These are phyloP conservation scores for Starmerella potacharoeniae DNA, from an alignment of 805 yeast species.

Conservation along the genomic window DNA sequence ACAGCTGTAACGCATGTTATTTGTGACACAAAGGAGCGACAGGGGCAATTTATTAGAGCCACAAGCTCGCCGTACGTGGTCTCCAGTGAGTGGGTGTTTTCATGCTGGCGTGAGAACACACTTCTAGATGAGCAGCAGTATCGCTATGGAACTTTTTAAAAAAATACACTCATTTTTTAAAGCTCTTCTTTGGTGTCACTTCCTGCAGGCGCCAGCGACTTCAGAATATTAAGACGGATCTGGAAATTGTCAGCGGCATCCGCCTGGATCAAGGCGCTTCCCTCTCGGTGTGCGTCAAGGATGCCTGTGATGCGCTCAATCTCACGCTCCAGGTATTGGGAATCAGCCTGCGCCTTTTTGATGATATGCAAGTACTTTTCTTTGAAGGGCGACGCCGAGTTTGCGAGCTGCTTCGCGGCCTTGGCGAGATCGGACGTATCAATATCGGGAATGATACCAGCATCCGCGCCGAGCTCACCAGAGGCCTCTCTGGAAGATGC, in stretches of 20 bases:
- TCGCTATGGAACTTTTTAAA: neutral
- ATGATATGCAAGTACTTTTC: slow-evolving; percentile 24
- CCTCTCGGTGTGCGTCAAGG: slow-evolving; percentile 20
- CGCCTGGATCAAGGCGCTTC: slow-evolving; percentile 28
- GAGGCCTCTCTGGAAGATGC: slow-evolving; percentile 34
- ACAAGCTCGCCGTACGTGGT: slow-evolving; percentile 27
- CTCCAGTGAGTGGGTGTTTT: slow-evolving; percentile 30
- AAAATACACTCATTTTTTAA: slow-evolving; percentile 7
- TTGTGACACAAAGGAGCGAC: neutral
- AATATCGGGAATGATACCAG: slow-evolving; percentile 34
- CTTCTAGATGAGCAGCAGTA: slow-evolving; percentile 19
- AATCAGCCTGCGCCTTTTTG: slow-evolving; percentile 23
- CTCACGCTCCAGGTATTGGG: slow-evolving; percentile 37
- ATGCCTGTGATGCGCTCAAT: slow-evolving; percentile 36
- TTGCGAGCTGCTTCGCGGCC: slow-evolving; percentile 24
- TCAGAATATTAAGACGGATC: slow-evolving; percentile 42
- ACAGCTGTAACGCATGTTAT: slow-evolving; percentile 15
- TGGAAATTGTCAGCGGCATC: slow-evolving; percentile 42
- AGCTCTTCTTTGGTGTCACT: slow-evolving; percentile 22
- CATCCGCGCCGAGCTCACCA: slow-evolving; percentile 33
- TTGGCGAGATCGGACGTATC: slow-evolving; percentile 23
- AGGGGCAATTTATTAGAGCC: neutral
- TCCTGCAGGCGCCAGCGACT: slow-evolving; percentile 22
- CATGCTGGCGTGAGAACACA: slow-evolving; percentile 26
- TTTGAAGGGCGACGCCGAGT: slow-evolving; percentile 15